These are phyloP conservation scores for Allomyces macrogynus DNA, from an alignment of 192 early-diverging fungal genomes.

Conservation along the genomic window DNA sequence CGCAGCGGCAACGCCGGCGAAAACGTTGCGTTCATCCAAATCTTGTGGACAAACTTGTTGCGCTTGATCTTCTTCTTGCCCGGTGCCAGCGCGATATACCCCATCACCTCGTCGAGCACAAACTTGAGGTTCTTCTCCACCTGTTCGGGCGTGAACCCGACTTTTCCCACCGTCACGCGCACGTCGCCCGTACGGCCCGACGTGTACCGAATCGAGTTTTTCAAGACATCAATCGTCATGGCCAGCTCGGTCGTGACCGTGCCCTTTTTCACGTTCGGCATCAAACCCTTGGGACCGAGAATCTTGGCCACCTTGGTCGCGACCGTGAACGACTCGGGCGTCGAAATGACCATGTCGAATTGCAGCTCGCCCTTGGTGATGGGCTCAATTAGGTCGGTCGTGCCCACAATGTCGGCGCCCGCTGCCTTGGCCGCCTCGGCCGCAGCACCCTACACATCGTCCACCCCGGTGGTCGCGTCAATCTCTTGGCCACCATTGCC, in stretches of 20 bases:
- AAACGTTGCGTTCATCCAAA: not conserved
- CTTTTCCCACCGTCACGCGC: not conserved
- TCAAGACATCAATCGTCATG: not conserved
- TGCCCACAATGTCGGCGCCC: conserved; percentile 71
- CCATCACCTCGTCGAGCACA: not conserved
- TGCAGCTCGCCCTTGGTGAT: conserved; percentile 37
- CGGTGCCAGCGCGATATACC: not conserved
- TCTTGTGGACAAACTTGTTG: not conserved
- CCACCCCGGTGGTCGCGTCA: conserved; percentile 1
- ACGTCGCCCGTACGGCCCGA: not conserved
- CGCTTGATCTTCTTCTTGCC: not conserved
- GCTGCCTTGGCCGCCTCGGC: conserved; percentile 61
- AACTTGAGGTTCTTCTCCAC: not conserved
- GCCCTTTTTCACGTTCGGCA: conserved; percentile 74
- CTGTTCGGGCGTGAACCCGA: not conserved
- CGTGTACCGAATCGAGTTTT: not conserved
- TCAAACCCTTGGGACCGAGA: conserved; percentile 85
- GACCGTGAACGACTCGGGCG: conserved; percentile 68
- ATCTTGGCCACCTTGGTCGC: conserved; percentile 73
- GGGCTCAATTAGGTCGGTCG: conserved; percentile 59
- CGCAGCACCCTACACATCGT: conserved; percentile 28
- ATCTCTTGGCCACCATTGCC: not conserved
- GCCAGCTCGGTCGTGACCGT: conserved; percentile 2
- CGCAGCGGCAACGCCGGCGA: not conserved
- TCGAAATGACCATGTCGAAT: conserved; percentile 73